Conservation (phyloP, 1,284 basidiomycete genomes). For the Tylopilus orsonianus region DNA sequence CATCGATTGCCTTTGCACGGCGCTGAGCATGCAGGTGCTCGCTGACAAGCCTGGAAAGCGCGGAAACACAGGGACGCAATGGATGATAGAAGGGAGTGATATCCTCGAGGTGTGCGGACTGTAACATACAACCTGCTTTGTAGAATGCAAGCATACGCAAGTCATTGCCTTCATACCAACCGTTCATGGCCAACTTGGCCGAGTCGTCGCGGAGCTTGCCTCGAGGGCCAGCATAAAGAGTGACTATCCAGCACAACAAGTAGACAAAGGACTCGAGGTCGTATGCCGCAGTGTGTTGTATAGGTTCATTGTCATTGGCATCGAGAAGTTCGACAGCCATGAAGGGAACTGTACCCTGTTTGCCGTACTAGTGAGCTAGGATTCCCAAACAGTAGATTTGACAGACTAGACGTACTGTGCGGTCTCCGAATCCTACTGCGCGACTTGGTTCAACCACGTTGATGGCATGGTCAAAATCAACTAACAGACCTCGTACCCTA, state of each 20-base stretch:
- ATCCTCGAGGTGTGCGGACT: background rate
- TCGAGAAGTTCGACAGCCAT: background rate
- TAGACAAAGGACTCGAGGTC: background rate
- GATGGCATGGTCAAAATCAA: background rate
- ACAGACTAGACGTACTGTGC: background rate
- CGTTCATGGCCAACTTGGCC: background rate
- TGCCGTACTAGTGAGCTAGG: background rate
- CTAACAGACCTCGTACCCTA: background rate
- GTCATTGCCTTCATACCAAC: background rate
- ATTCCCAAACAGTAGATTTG: background rate
- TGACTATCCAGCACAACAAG: background rate
- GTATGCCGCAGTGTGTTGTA: background rate
- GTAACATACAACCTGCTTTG: background rate
- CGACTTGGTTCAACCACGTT: background rate
- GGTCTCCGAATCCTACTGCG: background rate
- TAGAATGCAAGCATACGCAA: background rate
- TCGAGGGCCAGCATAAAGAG: background rate
- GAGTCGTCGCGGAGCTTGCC: background rate
- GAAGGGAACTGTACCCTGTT: background rate
- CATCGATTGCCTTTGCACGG: too few relatives aligned
- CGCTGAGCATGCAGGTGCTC: too few relatives aligned
- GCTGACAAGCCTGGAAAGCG: background rate
- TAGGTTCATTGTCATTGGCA: background rate
- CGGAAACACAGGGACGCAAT: background rate
- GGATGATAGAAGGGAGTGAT: background rate